phyloP scores from a whole-genome alignment of 192 early-diverging fungal species.

The Diversispora epigaea region DNA sequence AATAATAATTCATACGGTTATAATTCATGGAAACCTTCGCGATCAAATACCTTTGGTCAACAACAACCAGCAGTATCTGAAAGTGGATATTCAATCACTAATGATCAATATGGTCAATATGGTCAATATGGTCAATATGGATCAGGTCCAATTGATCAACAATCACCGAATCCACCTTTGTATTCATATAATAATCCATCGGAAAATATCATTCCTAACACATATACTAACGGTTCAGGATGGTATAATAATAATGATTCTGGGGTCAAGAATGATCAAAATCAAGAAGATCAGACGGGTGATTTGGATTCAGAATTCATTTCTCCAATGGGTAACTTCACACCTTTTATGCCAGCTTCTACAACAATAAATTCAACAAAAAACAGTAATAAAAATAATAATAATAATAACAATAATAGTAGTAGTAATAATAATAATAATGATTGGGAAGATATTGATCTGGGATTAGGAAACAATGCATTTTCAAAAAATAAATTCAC shows the following conservation, averaged over 20 bases:
- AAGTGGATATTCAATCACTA: no score
- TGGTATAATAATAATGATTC: conserved; percentile 18
- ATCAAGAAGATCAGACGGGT: not conserved
- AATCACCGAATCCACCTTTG: no score
- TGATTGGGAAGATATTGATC: conserved; percentile 20
- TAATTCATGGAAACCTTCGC: not conserved
- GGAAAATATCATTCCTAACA: not conserved
- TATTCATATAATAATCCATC: conserved; percentile 11
- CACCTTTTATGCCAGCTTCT: not conserved
- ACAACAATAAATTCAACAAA: not conserved
- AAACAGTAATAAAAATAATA: not conserved
- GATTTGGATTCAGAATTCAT: conserved; percentile 9
- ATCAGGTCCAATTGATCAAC: no score
- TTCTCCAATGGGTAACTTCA: conserved; percentile 14
- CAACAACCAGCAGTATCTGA: no score
- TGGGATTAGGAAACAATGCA: conserved; percentile 29
- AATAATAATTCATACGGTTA: conserved; percentile 2
- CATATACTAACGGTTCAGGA: not conserved
- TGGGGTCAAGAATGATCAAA: not conserved
- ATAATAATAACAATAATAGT: no score
- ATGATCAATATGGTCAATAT: no score
- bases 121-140: no score
- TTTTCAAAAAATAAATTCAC: not conserved
- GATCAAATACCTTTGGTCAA: no score
- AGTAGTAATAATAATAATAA: not conserved